Percentiles rank a stretch among this genome's conserved stretches.
phyloP scores from a whole-genome alignment of 805 yeast species.

The Lachancea quebecensis region DNA sequence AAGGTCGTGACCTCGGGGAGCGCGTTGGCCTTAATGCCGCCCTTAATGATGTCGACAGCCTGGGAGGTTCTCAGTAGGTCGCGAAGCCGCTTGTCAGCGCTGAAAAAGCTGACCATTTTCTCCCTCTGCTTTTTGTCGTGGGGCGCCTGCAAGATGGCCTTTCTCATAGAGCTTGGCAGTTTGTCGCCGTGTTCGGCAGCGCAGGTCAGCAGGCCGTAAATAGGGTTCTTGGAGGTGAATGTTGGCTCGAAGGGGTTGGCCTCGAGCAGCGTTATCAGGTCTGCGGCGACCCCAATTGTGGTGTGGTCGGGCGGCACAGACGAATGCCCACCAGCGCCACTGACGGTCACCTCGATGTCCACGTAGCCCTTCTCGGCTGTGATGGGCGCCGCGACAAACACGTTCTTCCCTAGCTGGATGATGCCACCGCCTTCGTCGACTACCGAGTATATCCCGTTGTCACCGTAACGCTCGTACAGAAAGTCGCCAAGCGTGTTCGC shows the following conservation, averaged over 20 bases:
- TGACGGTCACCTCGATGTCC: slow-evolving; percentile 44
- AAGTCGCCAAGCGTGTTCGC: slow-evolving; percentile 44
- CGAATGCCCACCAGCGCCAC: slow-evolving; percentile 73
- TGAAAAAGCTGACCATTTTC: slow-evolving; percentile 27
- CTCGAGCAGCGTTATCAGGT: slow-evolving; percentile 52
- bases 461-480: slow-evolving; percentile 51
- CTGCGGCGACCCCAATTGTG: slow-evolving; percentile 65
- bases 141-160: slow-evolving; percentile 32
- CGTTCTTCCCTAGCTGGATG: slow-evolving; percentile 36
- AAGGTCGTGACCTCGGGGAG: slow-evolving; percentile 58
- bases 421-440: slow-evolving; percentile 60
- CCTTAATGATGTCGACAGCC: slow-evolving; percentile 58
- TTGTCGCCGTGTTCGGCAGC: slow-evolving; percentile 43
- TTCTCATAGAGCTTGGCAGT: slow-evolving; percentile 18
- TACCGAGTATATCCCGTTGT: slow-evolving; percentile 51
- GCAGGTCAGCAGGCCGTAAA: slow-evolving; percentile 51
- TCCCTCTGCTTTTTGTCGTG: slow-evolving; percentile 32
- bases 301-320: slow-evolving; percentile 77
- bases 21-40: slow-evolving; percentile 74
- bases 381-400: slow-evolving; percentile 46
- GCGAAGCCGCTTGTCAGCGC: slow-evolving; percentile 1
- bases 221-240: slow-evolving; percentile 52
- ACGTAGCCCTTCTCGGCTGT: slow-evolving; percentile 59
- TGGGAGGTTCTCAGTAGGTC: slow-evolving; percentile 51
- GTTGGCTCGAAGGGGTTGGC: slow-evolving; percentile 36